These are phyloP conservation scores for Stachybotrys elegans DNA, from an alignment of 2,329 filamentous ascomycete genomes.

Conservation along the genomic window DNA sequence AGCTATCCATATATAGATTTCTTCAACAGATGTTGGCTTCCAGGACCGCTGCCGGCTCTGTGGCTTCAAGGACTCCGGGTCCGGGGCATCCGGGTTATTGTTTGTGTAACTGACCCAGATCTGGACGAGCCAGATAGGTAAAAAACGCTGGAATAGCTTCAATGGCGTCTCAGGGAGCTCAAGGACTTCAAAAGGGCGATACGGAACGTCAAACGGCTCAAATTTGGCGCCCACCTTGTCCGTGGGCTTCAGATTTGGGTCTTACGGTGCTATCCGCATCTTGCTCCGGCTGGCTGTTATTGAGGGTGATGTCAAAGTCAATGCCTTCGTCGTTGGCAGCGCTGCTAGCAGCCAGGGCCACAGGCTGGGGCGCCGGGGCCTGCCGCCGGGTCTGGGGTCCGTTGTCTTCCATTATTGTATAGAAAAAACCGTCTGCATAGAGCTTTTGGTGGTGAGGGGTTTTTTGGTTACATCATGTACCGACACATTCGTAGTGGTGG, in stretches of 20 bases:
- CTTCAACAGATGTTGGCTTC: background rate
- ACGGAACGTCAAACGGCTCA: slow-evolving; percentile 1
- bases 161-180: slow-evolving; percentile 1
- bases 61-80: background rate
- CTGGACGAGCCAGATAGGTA: slow-evolving; percentile 1
- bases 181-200: slow-evolving; percentile 1
- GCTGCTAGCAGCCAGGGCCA: slow-evolving; percentile 1
- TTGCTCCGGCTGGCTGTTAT: slow-evolving; percentile 1
- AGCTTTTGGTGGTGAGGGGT: background rate
- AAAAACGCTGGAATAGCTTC: slow-evolving; percentile 2
- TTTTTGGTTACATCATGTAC: background rate
- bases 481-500: slow-evolving; percentile 1
- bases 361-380: background rate
- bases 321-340: slow-evolving; percentile 1
- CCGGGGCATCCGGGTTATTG: background rate
- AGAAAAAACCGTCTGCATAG: slow-evolving; percentile 1
- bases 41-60: background rate
- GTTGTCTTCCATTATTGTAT: slow-evolving; percentile 1
- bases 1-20: slow-evolving; percentile 1
- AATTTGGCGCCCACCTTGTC: slow-evolving; percentile 1
- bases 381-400: slow-evolving; percentile 1
- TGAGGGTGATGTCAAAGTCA: slow-evolving; percentile 2
- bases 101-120: background rate
- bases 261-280: slow-evolving; percentile 1
- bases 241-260: slow-evolving; percentile 1